These are phyloP conservation scores for Rhinocladiella similis DNA, from an alignment of 2,329 filamentous ascomycete genomes.

Conservation along the genomic window DNA sequence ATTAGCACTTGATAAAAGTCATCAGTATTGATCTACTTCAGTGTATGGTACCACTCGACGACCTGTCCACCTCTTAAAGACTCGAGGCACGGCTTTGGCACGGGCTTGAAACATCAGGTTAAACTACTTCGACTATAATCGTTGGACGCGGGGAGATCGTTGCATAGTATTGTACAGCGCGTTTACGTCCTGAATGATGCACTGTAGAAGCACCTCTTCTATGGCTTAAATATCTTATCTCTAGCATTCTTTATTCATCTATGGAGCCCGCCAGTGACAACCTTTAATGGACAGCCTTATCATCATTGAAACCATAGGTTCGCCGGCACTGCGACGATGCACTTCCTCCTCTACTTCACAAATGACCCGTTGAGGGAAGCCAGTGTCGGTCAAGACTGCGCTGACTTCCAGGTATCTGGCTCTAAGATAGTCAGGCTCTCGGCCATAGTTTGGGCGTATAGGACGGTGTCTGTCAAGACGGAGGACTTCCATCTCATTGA, in stretches of 20 bases:
- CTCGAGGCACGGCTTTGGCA: too few species aligned
- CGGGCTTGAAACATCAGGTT: too few species aligned
- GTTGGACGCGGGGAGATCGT: too few species aligned
- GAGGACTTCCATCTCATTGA: slow-evolving; percentile 51
- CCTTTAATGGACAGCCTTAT: neutral
- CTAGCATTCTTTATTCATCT: neutral
- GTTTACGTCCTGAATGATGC: too few species aligned
- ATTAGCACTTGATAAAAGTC: too few species aligned
- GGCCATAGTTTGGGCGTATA: slow-evolving; percentile 50
- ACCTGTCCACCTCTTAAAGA: too few species aligned
- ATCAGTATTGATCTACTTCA: too few species aligned
- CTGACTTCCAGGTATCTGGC: slow-evolving; percentile 29
- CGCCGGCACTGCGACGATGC: neutral
- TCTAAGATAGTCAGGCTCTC: slow-evolving; percentile 47
- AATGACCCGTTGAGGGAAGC: slow-evolving; percentile 7
- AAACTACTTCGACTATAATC: too few species aligned
- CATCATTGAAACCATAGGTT: neutral
- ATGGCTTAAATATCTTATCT: too few species aligned
- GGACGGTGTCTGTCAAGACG: slow-evolving; percentile 30
- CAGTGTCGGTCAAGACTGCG: neutral
- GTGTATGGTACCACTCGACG: too few species aligned
- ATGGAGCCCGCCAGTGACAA: neutral
- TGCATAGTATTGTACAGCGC: too few species aligned
- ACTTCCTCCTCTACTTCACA: slow-evolving; percentile 1
- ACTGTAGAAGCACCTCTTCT: too few species aligned